These are phyloP conservation scores for Silene latifolia DNA, from an alignment of 148 eudicot genomes.

Conservation along the genomic window DNA sequence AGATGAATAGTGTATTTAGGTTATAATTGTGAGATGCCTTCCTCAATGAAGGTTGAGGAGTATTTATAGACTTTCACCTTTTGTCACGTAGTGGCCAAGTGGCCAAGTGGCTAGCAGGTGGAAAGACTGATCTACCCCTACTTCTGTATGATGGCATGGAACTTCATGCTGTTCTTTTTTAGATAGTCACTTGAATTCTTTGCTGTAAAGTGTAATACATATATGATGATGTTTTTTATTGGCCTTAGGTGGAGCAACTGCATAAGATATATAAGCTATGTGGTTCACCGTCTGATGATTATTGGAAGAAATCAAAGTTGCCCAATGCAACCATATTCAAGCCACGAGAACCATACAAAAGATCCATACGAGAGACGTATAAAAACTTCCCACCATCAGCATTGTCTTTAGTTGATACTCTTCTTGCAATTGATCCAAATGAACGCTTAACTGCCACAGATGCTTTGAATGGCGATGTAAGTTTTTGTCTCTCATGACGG, in stretches of 20 bases:
- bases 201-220: neutral
- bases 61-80: too few relatives aligned
- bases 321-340: conserved; percentile 80
- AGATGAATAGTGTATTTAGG: too few relatives aligned
- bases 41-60: too few relatives aligned
- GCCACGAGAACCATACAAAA: conserved; percentile 79
- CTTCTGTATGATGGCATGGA: neutral
- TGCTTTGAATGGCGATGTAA: conserved; percentile 54
- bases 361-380: conserved; percentile 61
- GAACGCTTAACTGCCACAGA: conserved; percentile 74
- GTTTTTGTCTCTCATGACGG: conserved; percentile 3
- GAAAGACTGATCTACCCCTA: too few relatives aligned
- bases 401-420: conserved; percentile 66
- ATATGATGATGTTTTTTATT: neutral
- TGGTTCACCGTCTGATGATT: conserved; percentile 87
- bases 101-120: too few relatives aligned
- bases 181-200: neutral
- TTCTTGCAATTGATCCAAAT: conserved; percentile 76
- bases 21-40: too few relatives aligned
- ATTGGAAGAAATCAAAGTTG: conserved; percentile 79
- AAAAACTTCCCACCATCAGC: conserved; percentile 61
- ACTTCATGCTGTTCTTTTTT: neutral
- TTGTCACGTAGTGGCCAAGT: too few relatives aligned
- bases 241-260: conserved; percentile 66
- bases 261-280: conserved; percentile 82